A percentile compares a stretch with the other conserved stretches of the same genome.
phyloP scores from a whole-genome alignment of 2,329 filamentous ascomycete genomes.

The Trichophyton rubrum region DNA sequence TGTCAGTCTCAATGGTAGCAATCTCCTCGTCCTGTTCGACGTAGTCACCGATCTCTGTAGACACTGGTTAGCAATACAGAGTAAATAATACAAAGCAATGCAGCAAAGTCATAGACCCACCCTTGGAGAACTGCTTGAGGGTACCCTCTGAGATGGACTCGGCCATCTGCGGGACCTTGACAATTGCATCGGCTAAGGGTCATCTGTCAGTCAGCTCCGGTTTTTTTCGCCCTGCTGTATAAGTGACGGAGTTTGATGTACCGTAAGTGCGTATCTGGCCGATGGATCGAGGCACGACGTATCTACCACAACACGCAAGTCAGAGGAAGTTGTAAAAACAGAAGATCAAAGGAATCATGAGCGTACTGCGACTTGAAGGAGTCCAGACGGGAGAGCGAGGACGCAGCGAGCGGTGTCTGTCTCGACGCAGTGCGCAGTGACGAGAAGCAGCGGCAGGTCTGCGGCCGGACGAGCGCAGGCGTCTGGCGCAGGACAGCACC shows the following conservation, averaged over 20 bases:
- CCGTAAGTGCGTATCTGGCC: constrained; percentile 11
- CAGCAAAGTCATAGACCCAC: constrained; percentile 26
- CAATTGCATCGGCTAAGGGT: constrained; percentile 56
- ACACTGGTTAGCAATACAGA: constrained; percentile 6
- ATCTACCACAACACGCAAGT: not conserved
- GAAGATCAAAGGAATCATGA: no score
- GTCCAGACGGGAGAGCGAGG: not conserved
- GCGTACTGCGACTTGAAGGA: not conserved
- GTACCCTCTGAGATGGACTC: constrained; percentile 98
- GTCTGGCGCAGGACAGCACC: not conserved
- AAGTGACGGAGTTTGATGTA: not conserved
- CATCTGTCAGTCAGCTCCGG: not conserved
- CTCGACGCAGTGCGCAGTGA: not conserved
- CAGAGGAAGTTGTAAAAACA: not conserved
- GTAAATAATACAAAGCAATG: not conserved
- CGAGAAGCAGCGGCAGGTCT: not conserved
- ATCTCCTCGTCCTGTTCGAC: constrained; percentile 96
- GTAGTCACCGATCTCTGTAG: constrained; percentile 67
- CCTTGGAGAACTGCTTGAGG: constrained; percentile 86
- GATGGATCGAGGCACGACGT: not conserved
- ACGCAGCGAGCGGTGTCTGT: not conserved
- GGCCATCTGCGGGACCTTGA: constrained; percentile 96
- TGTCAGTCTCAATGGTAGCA: constrained; percentile 97
- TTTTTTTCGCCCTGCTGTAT: not conserved
- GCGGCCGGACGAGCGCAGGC: not conserved